Base-by-base conservation (phyloP, 495 filamentous ascomycete species). In the Daldinia bambusicola region DNA sequence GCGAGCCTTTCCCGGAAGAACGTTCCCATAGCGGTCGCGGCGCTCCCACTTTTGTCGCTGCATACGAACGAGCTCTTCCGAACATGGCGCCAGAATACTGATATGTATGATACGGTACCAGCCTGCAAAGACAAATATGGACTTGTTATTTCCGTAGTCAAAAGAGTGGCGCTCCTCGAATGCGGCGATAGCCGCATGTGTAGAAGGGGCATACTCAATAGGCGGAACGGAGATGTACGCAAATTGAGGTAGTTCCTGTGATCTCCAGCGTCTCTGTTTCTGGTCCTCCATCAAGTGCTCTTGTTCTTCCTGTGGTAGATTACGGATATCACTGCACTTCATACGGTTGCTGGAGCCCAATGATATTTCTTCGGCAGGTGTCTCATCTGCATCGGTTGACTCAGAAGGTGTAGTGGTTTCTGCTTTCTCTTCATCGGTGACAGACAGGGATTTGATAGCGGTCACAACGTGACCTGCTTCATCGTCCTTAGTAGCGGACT, bases 41-140 rank as follows among this genome's bases (percentile, higher is more conserved):
- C 67, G 67, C 61, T 63, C 68, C 68, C 70, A 70, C 59, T 75
- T 77, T 66, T 74, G 62, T 26, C 67, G 32, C 32, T 67, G 66
- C 74, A 77, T 70, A 13, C 68, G 63, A 16, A 67, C 61, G 26
- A 77, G 74, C 66, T 76, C 74, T 10, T 61, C 43, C 0, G 71
- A 72, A 20, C 50, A 55, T 16, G 76, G 76, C 0, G 69, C 62
- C 0, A 77, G 68, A n/a, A 77, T 20, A 37, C 62, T 70, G 61
- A 78, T 31, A 9, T 65, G 69, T n/a, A 41, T 31, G 26, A 76
- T 38, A 14, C 13, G 57, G 64, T 67, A 71, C 76, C 76, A 78
- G 10, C 76, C 76, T 2, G 31, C 53, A 62, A 78, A 78, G 6
- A 43, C 40, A 41, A 75, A 76, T 7, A 26, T 22, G 38, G 18